phyloP scores from a whole-genome alignment of 1,284 basidiomycete species.

The Pyrrhoderma noxium region DNA sequence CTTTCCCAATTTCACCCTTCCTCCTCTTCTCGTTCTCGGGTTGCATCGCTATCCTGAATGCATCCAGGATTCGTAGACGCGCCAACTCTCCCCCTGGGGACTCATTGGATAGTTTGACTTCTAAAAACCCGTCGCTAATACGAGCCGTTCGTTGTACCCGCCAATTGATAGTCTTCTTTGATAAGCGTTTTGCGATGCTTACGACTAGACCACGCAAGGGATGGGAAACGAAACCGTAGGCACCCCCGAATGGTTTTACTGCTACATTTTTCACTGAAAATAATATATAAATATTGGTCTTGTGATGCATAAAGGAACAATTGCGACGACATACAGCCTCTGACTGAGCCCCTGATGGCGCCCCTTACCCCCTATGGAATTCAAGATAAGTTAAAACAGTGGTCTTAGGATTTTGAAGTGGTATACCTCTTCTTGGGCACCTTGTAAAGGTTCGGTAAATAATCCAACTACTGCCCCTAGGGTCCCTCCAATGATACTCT shows the following conservation, averaged over 20 bases:
- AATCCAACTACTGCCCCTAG: constrained; percentile 49
- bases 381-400: background rate
- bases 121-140: constrained; percentile 33
- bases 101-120: constrained; percentile 22
- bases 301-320: too few species aligned
- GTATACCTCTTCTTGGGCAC: constrained; percentile 40
- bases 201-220: constrained; percentile 39
- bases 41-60: constrained; percentile 32
- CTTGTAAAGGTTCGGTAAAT: constrained; percentile 41
- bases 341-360: constrained; percentile 41
- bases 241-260: constrained; percentile 39
- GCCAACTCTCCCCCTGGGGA: constrained; percentile 23
- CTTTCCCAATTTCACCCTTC: constrained; percentile 28
- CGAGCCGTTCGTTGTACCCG: constrained; percentile 30
- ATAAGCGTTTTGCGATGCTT: constrained; percentile 27
- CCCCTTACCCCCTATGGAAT: constrained; percentile 35
- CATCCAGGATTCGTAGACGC: constrained; percentile 29
- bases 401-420: background rate
- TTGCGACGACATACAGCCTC: constrained; percentile 35
- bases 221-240: constrained; percentile 35
- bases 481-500: constrained; percentile 29
- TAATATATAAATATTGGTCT: too few species aligned
- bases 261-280: constrained; percentile 36
- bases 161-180: constrained; percentile 24
- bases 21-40: constrained; percentile 27